A percentile compares a stretch with the other conserved stretches of the same genome.
Evolutionary conservation across 1,284 basidiomycete species (phyloP).

Genomic region (Caloboletus inedulis): DNA sequence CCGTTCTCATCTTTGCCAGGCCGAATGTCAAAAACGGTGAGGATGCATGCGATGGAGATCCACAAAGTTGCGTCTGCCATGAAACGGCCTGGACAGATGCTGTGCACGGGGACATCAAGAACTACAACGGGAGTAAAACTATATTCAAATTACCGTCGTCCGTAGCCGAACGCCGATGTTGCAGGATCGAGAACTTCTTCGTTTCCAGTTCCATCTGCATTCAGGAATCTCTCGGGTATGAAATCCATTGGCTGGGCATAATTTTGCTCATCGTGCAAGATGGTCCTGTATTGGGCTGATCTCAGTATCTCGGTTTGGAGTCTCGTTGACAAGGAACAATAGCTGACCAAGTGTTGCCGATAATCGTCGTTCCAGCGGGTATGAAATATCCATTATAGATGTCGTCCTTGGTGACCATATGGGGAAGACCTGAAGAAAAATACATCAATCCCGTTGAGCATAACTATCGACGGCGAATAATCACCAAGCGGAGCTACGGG

Average conservation of each 20-base stretch:
- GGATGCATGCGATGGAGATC: slow-evolving; percentile 50
- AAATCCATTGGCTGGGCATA: slow-evolving; percentile 43
- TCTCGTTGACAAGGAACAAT: background rate
- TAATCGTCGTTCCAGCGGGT: slow-evolving; percentile 38
- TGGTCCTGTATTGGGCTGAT: slow-evolving; percentile 36
- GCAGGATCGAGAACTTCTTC: slow-evolving; percentile 39
- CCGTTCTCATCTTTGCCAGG: slow-evolving; percentile 39
- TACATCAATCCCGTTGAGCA: slow-evolving; percentile 8
- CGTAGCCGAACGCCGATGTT: slow-evolving; percentile 47
- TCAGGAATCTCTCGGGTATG: slow-evolving; percentile 45
- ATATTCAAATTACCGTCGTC: slow-evolving; percentile 35
- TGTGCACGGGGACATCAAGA: slow-evolving; percentile 12
- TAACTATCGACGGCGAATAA: slow-evolving; percentile 16
- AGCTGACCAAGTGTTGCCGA: slow-evolving; percentile 41
- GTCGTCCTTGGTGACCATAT: slow-evolving; percentile 42
- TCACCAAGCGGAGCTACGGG: slow-evolving; percentile 49
- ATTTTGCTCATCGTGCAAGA: slow-evolving; percentile 44
- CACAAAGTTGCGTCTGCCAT: slow-evolving; percentile 48
- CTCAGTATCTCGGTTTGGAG: slow-evolving; percentile 5
- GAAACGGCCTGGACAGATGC: slow-evolving; percentile 49
- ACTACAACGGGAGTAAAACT: background rate
- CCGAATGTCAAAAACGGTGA: slow-evolving; percentile 42
- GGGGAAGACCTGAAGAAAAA: slow-evolving; percentile 38
- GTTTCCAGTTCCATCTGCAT: slow-evolving; percentile 31
- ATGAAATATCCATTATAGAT: slow-evolving; percentile 40